Evolutionary conservation across 352 stramenopile genomes (phyloP), one percentile per base, ranked within the genome.

Genomic region (Pythium brassicae): DNA sequence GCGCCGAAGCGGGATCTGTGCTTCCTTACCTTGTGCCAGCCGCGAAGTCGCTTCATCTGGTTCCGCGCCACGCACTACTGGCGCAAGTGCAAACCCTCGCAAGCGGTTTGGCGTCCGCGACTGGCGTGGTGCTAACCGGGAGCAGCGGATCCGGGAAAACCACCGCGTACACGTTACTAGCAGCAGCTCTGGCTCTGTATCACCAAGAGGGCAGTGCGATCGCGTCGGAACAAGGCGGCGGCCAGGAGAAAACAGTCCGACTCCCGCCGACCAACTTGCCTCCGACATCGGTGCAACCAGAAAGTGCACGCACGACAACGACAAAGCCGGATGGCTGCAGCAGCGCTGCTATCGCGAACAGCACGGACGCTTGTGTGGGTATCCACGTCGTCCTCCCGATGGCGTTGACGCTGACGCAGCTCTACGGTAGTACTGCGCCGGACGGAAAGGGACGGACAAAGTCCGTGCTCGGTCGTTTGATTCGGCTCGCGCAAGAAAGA

Each of bases 381-480:
- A 5, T 57, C n/a, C 57, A 42, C 8, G 61, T 80, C 9, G 71
- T 83, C 10, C 35, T 81, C 0, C 71, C 73, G 4, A 70, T 69
- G 50, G 59, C 69, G 0, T 46, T 85, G 10, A 76, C 68, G n/a
- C 50, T 73, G 6, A 65, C 66, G 5, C 76, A 83, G 51, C 59
- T 87, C 0, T 85, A 83, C 40, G 76, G 76, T 23, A 69, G 71
- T 3, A 65, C 66, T 0, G 66, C 59, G 0, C 61, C 61, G 8
- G 72, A 85, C 32, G 60, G 53, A 1, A 69, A 76, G 25, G 69
- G 68, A 0, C 55, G 61, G 4, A 69, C 72, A 0, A 69, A 62
- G 14, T 79, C 72, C 3, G 54, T 87, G 14, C 22, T 85, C 7
- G 63, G 65, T 4, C 58, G 71, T 6, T 29, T 78, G 1, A 61